Conservation (phyloP, 768 basidiomycete genomes). For the Fistulinella prunicolor region DNA sequence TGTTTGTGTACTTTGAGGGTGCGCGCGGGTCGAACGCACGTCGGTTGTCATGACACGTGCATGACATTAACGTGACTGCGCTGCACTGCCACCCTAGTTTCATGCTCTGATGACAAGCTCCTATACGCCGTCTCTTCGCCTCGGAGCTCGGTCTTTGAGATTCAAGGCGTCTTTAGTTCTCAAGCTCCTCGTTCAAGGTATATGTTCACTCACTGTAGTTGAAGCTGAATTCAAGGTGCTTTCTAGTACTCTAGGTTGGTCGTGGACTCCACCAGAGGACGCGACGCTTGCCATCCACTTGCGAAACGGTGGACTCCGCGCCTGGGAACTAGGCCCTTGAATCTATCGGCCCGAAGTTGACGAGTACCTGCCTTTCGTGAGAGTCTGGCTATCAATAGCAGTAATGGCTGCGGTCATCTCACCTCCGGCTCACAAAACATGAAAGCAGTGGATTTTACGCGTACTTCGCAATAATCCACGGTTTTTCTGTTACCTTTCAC, state of each 20-base stretch:
- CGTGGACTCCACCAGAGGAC: too few relatives aligned
- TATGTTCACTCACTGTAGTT: too few relatives aligned
- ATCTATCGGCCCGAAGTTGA: background rate
- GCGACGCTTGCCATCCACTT: too few relatives aligned
- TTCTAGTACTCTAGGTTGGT: too few relatives aligned
- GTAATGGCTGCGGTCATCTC: background rate
- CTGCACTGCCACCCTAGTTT: constrained; percentile 16
- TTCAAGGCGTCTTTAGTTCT: background rate
- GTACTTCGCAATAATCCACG: too few relatives aligned
- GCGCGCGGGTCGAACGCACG: background rate
- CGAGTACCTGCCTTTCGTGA: too few relatives aligned
- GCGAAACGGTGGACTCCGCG: too few relatives aligned
- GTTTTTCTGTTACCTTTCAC: background rate
- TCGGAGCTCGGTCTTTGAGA: background rate
- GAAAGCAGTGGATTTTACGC: too few relatives aligned
- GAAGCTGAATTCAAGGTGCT: too few relatives aligned
- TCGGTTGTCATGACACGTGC: constrained; percentile 16
- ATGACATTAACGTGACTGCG: background rate
- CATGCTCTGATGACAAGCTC: background rate
- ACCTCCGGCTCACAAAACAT: too few relatives aligned
- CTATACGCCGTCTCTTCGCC: background rate
- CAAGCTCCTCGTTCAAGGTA: too few relatives aligned
- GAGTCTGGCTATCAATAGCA: background rate
- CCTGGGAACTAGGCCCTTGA: too few relatives aligned
- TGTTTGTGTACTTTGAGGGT: background rate